Percentiles rank a stretch among this genome's conserved stretches.
Evolutionary conservation across 345 rosid species (phyloP).

Genomic region (Nasturtium officinale): DNA sequence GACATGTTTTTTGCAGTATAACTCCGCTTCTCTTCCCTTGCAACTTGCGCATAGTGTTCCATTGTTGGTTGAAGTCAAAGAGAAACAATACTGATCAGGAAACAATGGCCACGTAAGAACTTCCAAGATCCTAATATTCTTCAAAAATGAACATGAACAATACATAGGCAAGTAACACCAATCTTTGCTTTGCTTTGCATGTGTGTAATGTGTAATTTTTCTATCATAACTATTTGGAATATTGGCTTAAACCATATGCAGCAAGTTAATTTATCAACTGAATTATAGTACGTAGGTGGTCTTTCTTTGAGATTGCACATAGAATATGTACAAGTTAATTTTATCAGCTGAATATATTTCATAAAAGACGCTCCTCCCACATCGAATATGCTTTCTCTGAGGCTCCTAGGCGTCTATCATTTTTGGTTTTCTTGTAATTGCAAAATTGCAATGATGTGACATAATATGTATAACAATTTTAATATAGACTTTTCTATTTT

Average conservation of each 20-base stretch:
- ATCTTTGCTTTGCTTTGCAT: too few relatives aligned
- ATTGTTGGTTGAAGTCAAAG: slow-evolving; percentile 38
- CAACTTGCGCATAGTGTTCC: slow-evolving; percentile 79
- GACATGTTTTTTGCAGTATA: slow-evolving; percentile 86
- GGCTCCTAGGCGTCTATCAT: too few relatives aligned
- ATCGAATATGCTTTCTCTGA: neutral
- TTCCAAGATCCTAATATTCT: slow-evolving; percentile 18
- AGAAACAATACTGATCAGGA: slow-evolving; percentile 1
- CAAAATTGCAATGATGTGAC: neutral
- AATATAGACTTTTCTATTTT: too few relatives aligned
- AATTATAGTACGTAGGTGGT: too few relatives aligned
- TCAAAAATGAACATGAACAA: slow-evolving; percentile 16
- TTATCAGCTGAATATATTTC: too few relatives aligned
- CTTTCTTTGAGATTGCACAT: too few relatives aligned
- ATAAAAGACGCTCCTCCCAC: too few relatives aligned
- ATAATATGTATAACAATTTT: neutral
- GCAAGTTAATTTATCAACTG: too few relatives aligned
- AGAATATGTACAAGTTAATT: too few relatives aligned
- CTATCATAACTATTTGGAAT: too few relatives aligned
- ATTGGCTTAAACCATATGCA: too few relatives aligned
- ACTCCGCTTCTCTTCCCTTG: slow-evolving; percentile 95
- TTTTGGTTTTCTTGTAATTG: neutral
- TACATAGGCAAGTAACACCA: slow-evolving; percentile 13
- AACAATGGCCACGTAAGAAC: slow-evolving; percentile 3
- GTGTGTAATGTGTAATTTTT: too few relatives aligned